phyloP scores from a whole-genome alignment of 225 moss, liverwort and hornwort genomes.

The Physcomitrellopsis africana region DNA sequence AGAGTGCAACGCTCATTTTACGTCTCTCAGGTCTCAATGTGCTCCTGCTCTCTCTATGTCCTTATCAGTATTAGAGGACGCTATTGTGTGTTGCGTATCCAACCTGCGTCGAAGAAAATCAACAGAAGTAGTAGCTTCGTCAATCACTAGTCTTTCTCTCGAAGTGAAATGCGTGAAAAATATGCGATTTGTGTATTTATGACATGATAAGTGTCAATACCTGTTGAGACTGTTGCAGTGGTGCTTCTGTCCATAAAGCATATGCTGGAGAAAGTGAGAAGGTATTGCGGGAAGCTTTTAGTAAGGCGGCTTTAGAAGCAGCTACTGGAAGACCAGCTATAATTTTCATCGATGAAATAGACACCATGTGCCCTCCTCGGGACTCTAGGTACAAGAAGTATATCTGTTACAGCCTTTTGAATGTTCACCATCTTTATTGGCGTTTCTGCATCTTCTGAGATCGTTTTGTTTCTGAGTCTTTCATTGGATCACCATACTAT shows the following conservation, averaged over 20 bases:
- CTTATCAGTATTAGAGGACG: not conserved
- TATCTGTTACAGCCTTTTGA: constrained; percentile 5
- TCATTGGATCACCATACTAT: not conserved
- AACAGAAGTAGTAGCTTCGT: not conserved
- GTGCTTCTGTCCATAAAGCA: constrained; percentile 79
- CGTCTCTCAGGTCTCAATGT: constrained; percentile 64
- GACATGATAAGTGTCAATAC: not conserved
- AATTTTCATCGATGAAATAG: constrained; percentile 98
- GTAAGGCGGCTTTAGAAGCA: constrained; percentile 69
- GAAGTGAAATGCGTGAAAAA: not conserved
- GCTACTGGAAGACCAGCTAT: constrained; percentile 80
- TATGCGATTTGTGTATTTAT: not conserved
- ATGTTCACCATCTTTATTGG: not conserved
- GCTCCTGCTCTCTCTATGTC: not conserved
- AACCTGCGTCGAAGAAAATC: not conserved
- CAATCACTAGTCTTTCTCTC: not conserved
- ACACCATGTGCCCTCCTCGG: constrained; percentile 90
- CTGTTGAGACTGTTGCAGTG: constrained; percentile 49
- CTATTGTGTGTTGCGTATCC: not conserved
- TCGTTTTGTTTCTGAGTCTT: constrained; percentile 3
- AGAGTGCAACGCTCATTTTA: constrained; percentile 88
- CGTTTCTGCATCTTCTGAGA: not conserved
- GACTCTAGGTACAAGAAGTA: constrained; percentile 66
- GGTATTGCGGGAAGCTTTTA: constrained; percentile 78
- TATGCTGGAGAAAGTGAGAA: constrained; percentile 96